Evolutionary conservation across 2,329 filamentous ascomycete species (phyloP).

Genomic region (Fusarium subtropicale): DNA sequence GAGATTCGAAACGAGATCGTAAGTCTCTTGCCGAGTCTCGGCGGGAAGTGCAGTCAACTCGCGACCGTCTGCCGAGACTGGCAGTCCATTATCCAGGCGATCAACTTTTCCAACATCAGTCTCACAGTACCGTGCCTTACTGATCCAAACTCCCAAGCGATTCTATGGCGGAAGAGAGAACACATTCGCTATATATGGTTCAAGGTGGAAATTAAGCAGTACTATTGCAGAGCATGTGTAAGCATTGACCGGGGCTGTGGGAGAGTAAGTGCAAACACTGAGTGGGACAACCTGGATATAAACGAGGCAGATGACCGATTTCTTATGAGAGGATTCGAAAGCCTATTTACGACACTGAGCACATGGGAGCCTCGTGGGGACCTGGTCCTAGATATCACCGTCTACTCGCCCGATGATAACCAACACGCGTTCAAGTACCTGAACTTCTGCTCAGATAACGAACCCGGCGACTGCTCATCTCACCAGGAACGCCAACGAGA

Average conservation of each 20-base stretch:
- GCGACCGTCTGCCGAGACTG: conserved; percentile 40
- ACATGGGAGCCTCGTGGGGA: conserved; percentile 49
- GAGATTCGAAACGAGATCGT: neutral
- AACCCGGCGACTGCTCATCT: conserved; percentile 16
- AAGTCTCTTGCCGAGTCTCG: neutral
- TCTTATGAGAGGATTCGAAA: neutral
- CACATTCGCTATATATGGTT: conserved; percentile 48
- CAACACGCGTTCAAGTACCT: conserved; percentile 54
- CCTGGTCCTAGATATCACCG: conserved; percentile 53
- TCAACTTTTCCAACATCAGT: conserved; percentile 46
- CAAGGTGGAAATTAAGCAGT: conserved; percentile 46
- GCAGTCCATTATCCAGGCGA: conserved; percentile 43
- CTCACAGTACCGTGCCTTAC: conserved; percentile 41
- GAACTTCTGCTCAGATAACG: conserved; percentile 39
- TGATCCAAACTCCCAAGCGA: conserved; percentile 29
- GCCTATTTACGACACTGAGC: conserved; percentile 49
- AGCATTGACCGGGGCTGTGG: too few species aligned
- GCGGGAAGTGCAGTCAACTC: conserved; percentile 33
- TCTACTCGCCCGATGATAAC: conserved; percentile 53
- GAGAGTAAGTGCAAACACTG: too few species aligned
- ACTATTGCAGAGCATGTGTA: too few species aligned
- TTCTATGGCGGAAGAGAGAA: conserved; percentile 41
- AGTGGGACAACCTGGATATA: too few species aligned
- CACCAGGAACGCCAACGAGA: conserved; percentile 21
- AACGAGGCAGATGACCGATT: neutral